These are phyloP conservation scores for Boletus subluridellus DNA, from an alignment of 1,284 basidiomycete species.

Conservation along the genomic window DNA sequence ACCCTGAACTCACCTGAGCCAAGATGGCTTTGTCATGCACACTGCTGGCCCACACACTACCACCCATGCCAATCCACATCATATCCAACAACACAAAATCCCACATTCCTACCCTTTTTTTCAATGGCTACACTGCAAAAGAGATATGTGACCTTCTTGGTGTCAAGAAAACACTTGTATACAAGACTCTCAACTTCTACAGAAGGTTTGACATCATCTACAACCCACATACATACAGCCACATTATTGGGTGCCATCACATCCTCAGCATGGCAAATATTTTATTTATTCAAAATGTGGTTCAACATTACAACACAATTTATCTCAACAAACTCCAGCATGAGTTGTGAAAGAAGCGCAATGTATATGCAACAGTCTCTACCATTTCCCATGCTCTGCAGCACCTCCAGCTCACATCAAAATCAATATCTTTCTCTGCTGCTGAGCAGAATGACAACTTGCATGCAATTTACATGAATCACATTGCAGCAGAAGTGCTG, in stretches of 20 bases:
- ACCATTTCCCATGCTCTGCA: neutral
- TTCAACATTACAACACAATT: neutral
- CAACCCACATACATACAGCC: neutral
- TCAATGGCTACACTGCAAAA: neutral
- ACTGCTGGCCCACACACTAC: too few species aligned
- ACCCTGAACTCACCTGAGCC: too few species aligned
- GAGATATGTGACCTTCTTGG: neutral
- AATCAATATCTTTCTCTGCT: neutral
- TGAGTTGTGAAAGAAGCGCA: neutral
- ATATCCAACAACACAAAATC: too few species aligned
- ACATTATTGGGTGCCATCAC: neutral
- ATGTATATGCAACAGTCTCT: neutral
- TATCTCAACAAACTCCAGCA: constrained; percentile 4
- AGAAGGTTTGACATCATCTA: neutral
- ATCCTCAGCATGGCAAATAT: neutral
- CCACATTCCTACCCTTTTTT: too few species aligned
- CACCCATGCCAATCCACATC: too few species aligned
- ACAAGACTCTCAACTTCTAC: neutral
- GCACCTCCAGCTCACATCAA: neutral
- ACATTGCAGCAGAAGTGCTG: neutral
- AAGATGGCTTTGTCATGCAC: too few species aligned
- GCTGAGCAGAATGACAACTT: neutral
- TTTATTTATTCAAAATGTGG: neutral
- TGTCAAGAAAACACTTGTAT: neutral
- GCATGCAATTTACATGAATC: neutral